These are phyloP conservation scores for Kwoniella newhampshirensis DNA, from an alignment of 768 basidiomycete species.

Conservation along the genomic window DNA sequence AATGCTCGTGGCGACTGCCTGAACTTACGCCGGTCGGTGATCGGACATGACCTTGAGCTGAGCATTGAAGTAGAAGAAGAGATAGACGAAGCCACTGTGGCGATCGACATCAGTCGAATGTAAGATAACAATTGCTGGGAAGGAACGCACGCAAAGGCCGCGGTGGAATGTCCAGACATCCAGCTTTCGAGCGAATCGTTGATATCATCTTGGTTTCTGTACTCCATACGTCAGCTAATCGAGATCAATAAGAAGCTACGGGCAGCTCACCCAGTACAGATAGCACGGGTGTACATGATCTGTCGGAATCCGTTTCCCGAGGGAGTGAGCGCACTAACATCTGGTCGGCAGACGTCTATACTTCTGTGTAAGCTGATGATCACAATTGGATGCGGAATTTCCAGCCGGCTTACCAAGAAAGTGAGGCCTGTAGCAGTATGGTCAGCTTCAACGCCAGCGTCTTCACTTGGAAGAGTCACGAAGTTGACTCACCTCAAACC, in stretches of 20 bases:
- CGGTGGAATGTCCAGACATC: constrained; percentile 62
- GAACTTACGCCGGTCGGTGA: constrained; percentile 58
- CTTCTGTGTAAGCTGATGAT: constrained; percentile 49
- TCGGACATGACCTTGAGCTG: constrained; percentile 64
- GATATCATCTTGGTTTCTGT: constrained; percentile 59
- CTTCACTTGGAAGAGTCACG: too few relatives aligned
- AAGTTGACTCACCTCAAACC: constrained; percentile 19
- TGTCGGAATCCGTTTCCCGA: constrained; percentile 58
- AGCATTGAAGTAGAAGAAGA: constrained; percentile 58
- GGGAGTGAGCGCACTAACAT: constrained; percentile 47
- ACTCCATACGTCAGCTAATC: too few relatives aligned
- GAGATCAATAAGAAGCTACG: constrained; percentile 4
- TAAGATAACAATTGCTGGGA: constrained; percentile 18
- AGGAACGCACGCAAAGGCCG: constrained; percentile 57
- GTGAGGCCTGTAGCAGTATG: too few relatives aligned
- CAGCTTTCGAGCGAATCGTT: constrained; percentile 61
- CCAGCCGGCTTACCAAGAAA: constrained; percentile 12
- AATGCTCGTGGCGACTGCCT: background rate
- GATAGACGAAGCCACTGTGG: constrained; percentile 29
- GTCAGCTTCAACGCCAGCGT: too few relatives aligned
- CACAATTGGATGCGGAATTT: constrained; percentile 54
- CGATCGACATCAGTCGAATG: background rate
- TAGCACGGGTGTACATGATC: constrained; percentile 60
- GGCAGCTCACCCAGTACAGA: constrained; percentile 58
- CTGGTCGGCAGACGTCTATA: constrained; percentile 60